Base-by-base conservation (phyloP, 139 green algal species). In the Coelastrella sp. region DNA sequence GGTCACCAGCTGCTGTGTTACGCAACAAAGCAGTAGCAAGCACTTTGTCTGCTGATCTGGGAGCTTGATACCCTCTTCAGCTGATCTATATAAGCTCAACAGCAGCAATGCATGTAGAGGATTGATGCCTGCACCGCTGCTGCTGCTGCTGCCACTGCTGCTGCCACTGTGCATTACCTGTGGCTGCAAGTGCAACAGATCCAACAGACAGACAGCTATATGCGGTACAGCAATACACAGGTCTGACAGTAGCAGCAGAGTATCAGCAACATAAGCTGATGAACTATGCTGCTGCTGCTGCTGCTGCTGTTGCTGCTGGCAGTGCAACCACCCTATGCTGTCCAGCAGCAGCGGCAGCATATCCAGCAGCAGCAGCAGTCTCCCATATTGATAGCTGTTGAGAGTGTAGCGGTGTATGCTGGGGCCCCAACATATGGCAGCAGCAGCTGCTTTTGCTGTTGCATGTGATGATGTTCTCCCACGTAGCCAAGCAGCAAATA, bases 401-500 rank as follows among this genome's bases (percentile, higher is more conserved):
- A 59, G 32, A 25, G 17, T 79, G 27, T 34, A 48, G 3, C 7
- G 13, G 4, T 7, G 3, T 37, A 5, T 13, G 30, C 34, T 79
- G 15, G 59, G 43, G 43, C 79, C 66, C 35, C 66, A 74, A 1
- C 2, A 19, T 4, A 9, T n/a, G 7, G 48, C n/a, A 34, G 6
- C 7, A 32, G 67, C 67, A 32, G 67, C 38, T 76, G 69, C 37
- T 62, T 37, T 45, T 67, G 43, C 72, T 53, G 43, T 27, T 59
- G n/a, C 79, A 67, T 25, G 41, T 17, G 37, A 2, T 51, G 21
- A 4, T 30, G 35, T 21, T 25, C 19, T 21, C 15, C 34, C 51
- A 15, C 53, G 34, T 4, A 82, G 9, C 75, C 75, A 82, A 27
- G 75, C 51, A 71, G 75, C 75, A 71, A 82, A 82, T 35, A 82